Evolutionary conservation across 345 rosid species (phyloP).

Genomic region (Pugionium cornutum): DNA sequence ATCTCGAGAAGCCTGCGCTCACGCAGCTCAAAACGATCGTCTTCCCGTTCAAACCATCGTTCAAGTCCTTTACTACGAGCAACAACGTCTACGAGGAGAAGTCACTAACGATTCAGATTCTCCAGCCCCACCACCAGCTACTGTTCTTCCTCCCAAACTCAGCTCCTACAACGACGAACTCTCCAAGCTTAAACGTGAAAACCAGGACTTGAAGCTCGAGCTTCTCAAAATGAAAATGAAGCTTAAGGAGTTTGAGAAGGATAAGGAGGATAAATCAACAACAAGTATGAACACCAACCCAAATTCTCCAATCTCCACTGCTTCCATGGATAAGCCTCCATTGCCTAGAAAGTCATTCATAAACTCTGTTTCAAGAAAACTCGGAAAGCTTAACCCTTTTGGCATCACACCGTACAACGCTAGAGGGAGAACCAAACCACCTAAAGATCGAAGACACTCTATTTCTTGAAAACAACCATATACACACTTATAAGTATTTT

Average conservation of each 20-base stretch:
- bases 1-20: conserved; percentile 91
- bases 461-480: conserved; percentile 54
- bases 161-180: conserved; percentile 55
- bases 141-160: conserved; percentile 47
- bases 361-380: conserved; percentile 72
- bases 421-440: conserved; percentile 59
- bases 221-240: conserved; percentile 81
- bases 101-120: conserved; percentile 49
- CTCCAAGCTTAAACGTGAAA: conserved; percentile 63
- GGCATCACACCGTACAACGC: conserved; percentile 50
- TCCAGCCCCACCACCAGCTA: conserved; percentile 17
- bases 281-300: too few relatives aligned
- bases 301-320: conserved; percentile 31
- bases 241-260: conserved; percentile 73
- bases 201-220: conserved; percentile 79
- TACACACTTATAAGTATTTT: not conserved
- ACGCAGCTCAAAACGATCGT: conserved; percentile 87
- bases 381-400: conserved; percentile 77
- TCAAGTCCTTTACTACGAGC: conserved; percentile 92
- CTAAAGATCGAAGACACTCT: conserved; percentile 82
- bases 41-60: conserved; percentile 92
- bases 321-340: conserved; percentile 72
- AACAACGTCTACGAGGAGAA: conserved; percentile 80
- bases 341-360: conserved; percentile 77
- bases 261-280: conserved; percentile 24